Percentiles rank a stretch among this genome's conserved stretches.
phyloP scores from a whole-genome alignment of 2,329 filamentous ascomycete species.

The Fusarium torulosum region DNA sequence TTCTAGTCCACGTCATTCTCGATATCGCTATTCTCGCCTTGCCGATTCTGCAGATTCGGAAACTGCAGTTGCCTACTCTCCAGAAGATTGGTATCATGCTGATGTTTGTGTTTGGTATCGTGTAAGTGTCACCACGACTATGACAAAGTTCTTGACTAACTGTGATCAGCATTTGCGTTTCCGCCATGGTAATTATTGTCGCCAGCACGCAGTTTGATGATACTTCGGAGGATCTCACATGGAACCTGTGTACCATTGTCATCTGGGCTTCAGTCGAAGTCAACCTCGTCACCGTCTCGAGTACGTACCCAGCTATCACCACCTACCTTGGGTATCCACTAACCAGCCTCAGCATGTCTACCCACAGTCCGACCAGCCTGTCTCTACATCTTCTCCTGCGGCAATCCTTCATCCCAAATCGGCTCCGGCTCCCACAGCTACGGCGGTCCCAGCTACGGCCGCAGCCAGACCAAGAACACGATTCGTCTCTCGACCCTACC shows the following conservation, averaged over 20 bases:
- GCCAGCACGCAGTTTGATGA: constrained; percentile 34
- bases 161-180: constrained; percentile 29
- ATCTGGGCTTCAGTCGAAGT: constrained; percentile 46
- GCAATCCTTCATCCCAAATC: constrained; percentile 24
- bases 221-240: constrained; percentile 35
- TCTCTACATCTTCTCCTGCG: constrained; percentile 39
- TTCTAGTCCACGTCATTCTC: constrained; percentile 49
- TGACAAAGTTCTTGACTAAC: background rate
- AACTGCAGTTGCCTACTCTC: constrained; percentile 45
- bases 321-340: rapidly evolving
- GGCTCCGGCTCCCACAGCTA: constrained; percentile 37
- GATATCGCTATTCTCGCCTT: constrained; percentile 51
- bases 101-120: constrained; percentile 50
- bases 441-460: constrained; percentile 26
- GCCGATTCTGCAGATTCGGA: constrained; percentile 49
- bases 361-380: constrained; percentile 42
- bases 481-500: constrained; percentile 35
- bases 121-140: constrained; percentile 34
- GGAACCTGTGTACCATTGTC: constrained; percentile 41
- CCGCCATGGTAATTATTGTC: constrained; percentile 40
- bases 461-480: constrained; percentile 41
- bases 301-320: constrained; percentile 1
- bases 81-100: constrained; percentile 48
- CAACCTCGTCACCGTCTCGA: constrained; percentile 44
- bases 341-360: constrained; percentile 26